Conservation (phyloP, 345 rosid species). For the Melaleuca quinquenervia region DNA sequence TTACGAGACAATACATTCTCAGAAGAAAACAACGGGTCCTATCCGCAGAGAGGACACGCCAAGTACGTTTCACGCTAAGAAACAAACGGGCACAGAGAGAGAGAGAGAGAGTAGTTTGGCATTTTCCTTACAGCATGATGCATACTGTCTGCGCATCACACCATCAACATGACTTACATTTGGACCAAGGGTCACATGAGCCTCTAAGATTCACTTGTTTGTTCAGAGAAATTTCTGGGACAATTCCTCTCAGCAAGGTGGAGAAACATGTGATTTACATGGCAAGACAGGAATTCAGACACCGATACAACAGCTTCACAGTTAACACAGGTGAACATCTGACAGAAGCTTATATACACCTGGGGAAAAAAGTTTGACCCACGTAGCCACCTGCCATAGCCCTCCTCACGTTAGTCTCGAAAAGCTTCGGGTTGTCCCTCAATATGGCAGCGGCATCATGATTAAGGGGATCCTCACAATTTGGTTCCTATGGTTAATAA, state of each 20-base stretch:
- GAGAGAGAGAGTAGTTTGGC: not conserved
- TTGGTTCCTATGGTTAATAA: conserved; percentile 54
- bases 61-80: not conserved
- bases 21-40: not conserved
- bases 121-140: not conserved
- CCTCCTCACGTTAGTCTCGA: conserved; percentile 59
- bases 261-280: not conserved
- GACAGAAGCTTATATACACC: conserved; percentile 44
- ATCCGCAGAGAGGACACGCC: not conserved
- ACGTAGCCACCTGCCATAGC: conserved; percentile 79
- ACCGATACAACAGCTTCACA: conserved; percentile 1
- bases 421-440: conserved; percentile 71
- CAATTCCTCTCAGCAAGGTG: not conserved
- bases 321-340: not conserved
- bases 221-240: not conserved
- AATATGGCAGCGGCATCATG: conserved; percentile 85
- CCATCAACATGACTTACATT: not conserved
- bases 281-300: conserved; percentile 5
- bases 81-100: not conserved
- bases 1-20: not conserved
- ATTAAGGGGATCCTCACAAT: conserved; percentile 89
- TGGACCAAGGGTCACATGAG: not conserved
- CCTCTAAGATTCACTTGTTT: not conserved
- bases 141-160: not conserved
- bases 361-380: conserved; percentile 62